These are phyloP conservation scores for Verticillium dahliae DNA, from an alignment of 2,329 filamentous ascomycete genomes.

Conservation along the genomic window DNA sequence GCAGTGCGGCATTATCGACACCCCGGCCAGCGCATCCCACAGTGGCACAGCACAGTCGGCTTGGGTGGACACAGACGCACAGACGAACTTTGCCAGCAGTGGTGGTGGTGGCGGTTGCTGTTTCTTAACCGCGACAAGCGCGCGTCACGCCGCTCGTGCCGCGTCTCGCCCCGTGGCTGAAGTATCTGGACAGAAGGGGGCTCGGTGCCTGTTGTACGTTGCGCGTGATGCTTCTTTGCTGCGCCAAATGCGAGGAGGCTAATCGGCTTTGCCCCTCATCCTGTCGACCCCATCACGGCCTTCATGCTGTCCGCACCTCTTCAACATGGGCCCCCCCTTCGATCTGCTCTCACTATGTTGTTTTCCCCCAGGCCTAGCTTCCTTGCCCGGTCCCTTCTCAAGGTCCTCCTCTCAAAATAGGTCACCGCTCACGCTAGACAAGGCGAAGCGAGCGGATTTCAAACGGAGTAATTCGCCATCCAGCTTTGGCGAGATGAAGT, in stretches of 20 bases:
- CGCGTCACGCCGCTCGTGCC: not conserved
- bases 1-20: not conserved
- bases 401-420: not conserved
- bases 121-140: not conserved
- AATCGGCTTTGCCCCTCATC: not conserved
- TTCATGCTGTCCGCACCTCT: not conserved
- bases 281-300: not conserved
- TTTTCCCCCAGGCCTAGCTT: not conserved
- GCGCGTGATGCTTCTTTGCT: not conserved
- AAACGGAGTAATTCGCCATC: not conserved
- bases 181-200: not conserved
- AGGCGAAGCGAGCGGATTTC: not conserved
- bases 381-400: not conserved
- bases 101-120: not conserved
- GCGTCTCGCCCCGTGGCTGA: not conserved
- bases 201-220: not conserved
- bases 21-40: not conserved
- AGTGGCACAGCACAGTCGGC: not conserved
- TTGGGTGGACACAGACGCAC: not conserved
- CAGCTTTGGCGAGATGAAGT: not conserved
- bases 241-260: not conserved
- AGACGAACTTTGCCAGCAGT: not conserved
- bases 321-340: not conserved
- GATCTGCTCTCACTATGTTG: not conserved
- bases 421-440: not conserved